Evolutionary conservation across 352 stramenopile species (phyloP), one percentile per base, ranked within the genome.

Genomic region (Blastocystis hominis): DNA sequence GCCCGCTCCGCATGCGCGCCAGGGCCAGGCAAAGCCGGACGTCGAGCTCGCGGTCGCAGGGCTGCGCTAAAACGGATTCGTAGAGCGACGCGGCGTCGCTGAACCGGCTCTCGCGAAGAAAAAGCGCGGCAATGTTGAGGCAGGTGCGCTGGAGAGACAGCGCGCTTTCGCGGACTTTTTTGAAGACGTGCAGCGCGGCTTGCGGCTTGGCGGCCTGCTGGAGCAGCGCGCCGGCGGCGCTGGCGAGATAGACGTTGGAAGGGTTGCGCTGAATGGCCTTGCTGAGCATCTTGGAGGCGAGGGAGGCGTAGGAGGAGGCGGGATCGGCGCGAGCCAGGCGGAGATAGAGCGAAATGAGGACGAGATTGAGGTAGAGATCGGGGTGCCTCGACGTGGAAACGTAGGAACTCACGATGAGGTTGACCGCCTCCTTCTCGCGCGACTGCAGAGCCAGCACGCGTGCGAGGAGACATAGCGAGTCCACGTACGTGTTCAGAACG

Each of bases 291-390:
- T 84, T 53, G 0, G 54, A 44, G 6, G 72, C 72, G 2, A 69
- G 30, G 0, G 34, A 34, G 30, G 68, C 53, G 72, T 84, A 84
- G 10, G 34, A 50, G 24, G 13, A 40, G 20, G 50, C 9, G 2
- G 59, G 34, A 3, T 50, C 13, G 3, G 1, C 20, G 10, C 47
- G 72, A 6, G 72, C 59, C 4, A 68, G 17, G 7, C 42, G 72
- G 17, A 84, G 40, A 53, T 84, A 84, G 6, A 84, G 53, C 36
- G 59, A 66, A 7, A 68, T 40, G 34, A 66, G 50, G 13, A 68
- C 17, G 10, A 84, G 53, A 68, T 84, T 84, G 24, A 84, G 6
- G 36, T 84, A 84, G 30, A 84, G 56, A 34, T 84, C 72, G 36
- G 53, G 50, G 5, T 36, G 34, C 24, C 47, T 47, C 34, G 24